Conservation (phyloP, 305 asterid species). For the Petunia hybrid region DNA sequence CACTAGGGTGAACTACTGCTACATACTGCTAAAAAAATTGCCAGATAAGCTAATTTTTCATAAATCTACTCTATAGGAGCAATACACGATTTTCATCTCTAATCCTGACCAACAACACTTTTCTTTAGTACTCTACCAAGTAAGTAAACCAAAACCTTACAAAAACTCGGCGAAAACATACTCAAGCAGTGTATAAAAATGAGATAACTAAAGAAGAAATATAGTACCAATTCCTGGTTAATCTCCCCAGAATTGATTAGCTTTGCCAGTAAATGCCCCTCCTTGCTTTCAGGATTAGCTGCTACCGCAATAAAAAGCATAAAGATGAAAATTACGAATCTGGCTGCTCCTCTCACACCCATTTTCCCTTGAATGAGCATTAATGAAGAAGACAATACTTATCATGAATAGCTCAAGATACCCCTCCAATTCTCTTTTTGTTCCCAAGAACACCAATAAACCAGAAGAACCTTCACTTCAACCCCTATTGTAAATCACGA, state of each 20-base stretch:
- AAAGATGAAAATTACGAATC: slow-evolving; percentile 46
- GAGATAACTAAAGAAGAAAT: slow-evolving; percentile 15
- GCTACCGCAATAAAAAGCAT: slow-evolving; percentile 50
- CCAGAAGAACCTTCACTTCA: slow-evolving; percentile 21
- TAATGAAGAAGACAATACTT: slow-evolving; percentile 33
- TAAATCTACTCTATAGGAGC: background rate
- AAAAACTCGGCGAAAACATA: background rate
- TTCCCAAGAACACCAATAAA: slow-evolving; percentile 28
- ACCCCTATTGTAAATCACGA: slow-evolving; percentile 34
- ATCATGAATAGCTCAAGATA: slow-evolving; percentile 35
- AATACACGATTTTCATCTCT: slow-evolving; percentile 17
- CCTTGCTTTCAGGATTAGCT: slow-evolving; percentile 50
- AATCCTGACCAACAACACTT: background rate
- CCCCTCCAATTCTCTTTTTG: slow-evolving; percentile 38
- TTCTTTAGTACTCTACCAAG: background rate
- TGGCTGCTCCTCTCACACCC: slow-evolving; percentile 47
- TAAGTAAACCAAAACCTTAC: background rate
- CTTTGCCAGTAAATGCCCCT: slow-evolving; percentile 52
- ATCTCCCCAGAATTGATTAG: slow-evolving; percentile 54
- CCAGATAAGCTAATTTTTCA: background rate
- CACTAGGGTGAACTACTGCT: background rate
- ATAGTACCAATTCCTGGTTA: slow-evolving; percentile 67
- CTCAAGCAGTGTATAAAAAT: background rate
- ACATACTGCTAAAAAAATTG: background rate
- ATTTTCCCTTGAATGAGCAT: slow-evolving; percentile 54